Base-by-base conservation (phyloP, 1,284 basidiomycete species). In the Pholiota adiposa region DNA sequence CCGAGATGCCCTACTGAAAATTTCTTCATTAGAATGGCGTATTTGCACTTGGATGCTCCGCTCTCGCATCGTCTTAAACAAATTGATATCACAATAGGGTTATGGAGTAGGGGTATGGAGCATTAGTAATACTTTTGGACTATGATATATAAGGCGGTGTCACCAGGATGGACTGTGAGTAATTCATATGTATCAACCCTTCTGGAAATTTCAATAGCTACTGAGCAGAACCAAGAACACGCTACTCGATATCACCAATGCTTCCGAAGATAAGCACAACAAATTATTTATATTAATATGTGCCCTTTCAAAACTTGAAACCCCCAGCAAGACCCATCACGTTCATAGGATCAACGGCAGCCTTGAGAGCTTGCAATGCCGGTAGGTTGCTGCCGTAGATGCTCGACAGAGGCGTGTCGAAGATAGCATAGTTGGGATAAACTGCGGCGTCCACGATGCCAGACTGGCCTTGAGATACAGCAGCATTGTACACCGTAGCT, bases 251-350 rank as follows among this genome's bases (percentile, higher is more conserved):
- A 38, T 38, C 36, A 46, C 23, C 21, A 46, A 46, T 12, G 23
- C 12, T 25, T 8, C 27, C 21, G 11, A 19, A 21, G 4, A 7
- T 21, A 31, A 31, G 14, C 5, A 31, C 31, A 56, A n/a, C 4
- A 59, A n/a, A 44, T n/a, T n/a, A n/a, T n/a, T n/a, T n/a, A n/a
- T 16, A 25, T 12, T 31, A 50, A 33, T 5, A 14, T 25, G 33
- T 11, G 38, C 16, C 38, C 2, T 16, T n/a, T 58, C 48, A 65
- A 31, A 75, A 63, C 48, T 73, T 77, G 54, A 69, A 86, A 3
- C 85, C 86, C 4, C 85, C 86, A 14, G 84, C 75, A n/a, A 86
- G 78, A 12, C 72, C 77, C 84, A 88, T 88, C 25, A 86, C 73
- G 59, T 82, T 77, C 6, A 67, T 54, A 0, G 83, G 84, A 60